These are phyloP conservation scores for Herpetospermum pedunculosum DNA, from an alignment of 306 rosid species.

Conservation along the genomic window DNA sequence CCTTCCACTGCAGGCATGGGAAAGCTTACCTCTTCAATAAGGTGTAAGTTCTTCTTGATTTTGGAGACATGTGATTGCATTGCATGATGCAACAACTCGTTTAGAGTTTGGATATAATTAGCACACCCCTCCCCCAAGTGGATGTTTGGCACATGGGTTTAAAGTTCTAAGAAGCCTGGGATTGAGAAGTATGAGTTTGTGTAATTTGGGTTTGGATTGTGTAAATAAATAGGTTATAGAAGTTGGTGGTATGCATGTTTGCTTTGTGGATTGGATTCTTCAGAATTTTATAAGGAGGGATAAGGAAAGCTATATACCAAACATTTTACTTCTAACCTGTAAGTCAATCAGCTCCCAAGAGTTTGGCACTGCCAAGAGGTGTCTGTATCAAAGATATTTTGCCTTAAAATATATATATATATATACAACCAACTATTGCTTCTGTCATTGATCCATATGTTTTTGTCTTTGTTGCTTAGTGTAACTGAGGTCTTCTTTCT, in stretches of 20 bases:
- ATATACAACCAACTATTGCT: too few species aligned
- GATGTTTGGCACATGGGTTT: neutral
- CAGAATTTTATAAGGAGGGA: neutral
- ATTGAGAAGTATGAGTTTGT: neutral
- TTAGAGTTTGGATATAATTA: neutral
- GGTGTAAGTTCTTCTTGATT: slow-evolving; percentile 64
- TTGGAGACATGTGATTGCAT: neutral
- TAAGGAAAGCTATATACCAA: too few species aligned
- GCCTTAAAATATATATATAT: too few species aligned
- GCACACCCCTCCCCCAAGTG: neutral
- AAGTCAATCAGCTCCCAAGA: too few species aligned
- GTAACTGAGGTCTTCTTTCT: neutral
- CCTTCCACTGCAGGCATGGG: slow-evolving; percentile 66
- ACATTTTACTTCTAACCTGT: too few species aligned
- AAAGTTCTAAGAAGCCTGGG: neutral
- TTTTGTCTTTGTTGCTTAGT: neutral
- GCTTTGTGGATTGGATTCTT: neutral
- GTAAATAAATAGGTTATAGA: neutral
- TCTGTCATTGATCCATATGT: too few species aligned
- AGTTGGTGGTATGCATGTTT: too few species aligned
- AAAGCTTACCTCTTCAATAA: slow-evolving; percentile 87
- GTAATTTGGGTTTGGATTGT: neutral
- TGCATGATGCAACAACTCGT: too few species aligned
- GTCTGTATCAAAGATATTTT: neutral
- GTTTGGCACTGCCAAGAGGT: neutral